Evolutionary conservation across 495 filamentous ascomycete genomes (phyloP), one percentile per base, ranked within the genome.

Genomic region (Penicillium parvum): DNA sequence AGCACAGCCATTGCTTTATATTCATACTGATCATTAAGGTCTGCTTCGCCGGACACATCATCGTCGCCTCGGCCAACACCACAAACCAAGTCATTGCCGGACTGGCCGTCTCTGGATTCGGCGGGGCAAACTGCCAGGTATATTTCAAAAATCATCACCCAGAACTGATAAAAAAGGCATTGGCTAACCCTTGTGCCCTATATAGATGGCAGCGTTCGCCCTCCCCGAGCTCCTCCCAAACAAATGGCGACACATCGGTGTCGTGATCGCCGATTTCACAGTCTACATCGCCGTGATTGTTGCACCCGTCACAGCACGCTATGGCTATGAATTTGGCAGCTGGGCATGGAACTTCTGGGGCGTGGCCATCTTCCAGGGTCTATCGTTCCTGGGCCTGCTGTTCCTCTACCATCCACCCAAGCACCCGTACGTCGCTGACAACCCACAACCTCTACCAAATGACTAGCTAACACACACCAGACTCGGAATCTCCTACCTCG

Each of bases 341-440:
- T 59, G 56, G 56, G 19, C 12, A 5, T 59, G 52, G 56, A 55
- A 56, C 35, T 59, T 59, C 43, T 56, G 49, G 48, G 52, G 40
- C 7, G 36, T 53, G 7, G 56, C 56, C 12, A 59, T 59, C 25
- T 55, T 50, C 37, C 52, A 56, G 28, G 52, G 49, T 1, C 45
- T 59, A 4, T 59, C 56, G 3, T 52, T 45, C 27, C 16, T 59
- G 5, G 56, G 52, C 3, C 40, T 59, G 17, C 16, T 52, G 11
- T 36, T 59, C 11, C 47, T 55, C 23, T 59, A 59, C 37, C 45
- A 50, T 29, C 56, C 56, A 2, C 56, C 56, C 4, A 50, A 49
- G 27, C 56, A 53, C 41, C 56, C 56, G 52, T 55, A 45, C 25
- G 55, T 37, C 11, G 5, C 12, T n/a, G n/a, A n/a, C n/a, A n/a